Percentiles rank a stretch among this genome's conserved stretches.
phyloP scores from a whole-genome alignment of 23 red algal species.

The Gracilaria gracilis region DNA sequence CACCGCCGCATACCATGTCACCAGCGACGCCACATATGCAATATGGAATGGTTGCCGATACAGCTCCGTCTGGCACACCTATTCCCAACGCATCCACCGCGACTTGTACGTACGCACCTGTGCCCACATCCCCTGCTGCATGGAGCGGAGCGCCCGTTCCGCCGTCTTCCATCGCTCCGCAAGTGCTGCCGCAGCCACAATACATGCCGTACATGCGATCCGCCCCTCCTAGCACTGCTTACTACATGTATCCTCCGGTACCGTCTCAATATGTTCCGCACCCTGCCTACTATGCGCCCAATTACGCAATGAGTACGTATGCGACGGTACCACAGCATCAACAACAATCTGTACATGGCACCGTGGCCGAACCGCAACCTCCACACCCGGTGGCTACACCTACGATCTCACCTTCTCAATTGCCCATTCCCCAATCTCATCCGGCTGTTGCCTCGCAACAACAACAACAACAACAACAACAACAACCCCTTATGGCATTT shows the following conservation, averaged over 20 bases:
- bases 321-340: background rate
- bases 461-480: background rate
- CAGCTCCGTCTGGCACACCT: background rate
- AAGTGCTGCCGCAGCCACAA: background rate
- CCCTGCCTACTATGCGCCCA: background rate
- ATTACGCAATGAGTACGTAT: background rate
- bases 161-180: background rate
- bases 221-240: background rate
- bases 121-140: background rate
- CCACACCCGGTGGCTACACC: background rate
- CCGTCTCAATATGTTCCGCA: background rate
- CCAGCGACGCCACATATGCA: background rate
- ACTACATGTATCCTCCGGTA: background rate
- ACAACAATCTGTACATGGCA: background rate
- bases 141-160: background rate
- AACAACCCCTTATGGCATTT: background rate
- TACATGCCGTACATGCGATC: background rate
- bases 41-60: background rate
- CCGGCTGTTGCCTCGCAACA: background rate
- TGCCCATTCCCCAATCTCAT: background rate
- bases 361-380: background rate
- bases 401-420: background rate
- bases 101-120: too few species aligned
- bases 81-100: too few species aligned
- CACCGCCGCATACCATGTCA: background rate